Base-by-base conservation (phyloP, 2,329 filamentous ascomycete species). In the Colletotrichum tabaci region DNA sequence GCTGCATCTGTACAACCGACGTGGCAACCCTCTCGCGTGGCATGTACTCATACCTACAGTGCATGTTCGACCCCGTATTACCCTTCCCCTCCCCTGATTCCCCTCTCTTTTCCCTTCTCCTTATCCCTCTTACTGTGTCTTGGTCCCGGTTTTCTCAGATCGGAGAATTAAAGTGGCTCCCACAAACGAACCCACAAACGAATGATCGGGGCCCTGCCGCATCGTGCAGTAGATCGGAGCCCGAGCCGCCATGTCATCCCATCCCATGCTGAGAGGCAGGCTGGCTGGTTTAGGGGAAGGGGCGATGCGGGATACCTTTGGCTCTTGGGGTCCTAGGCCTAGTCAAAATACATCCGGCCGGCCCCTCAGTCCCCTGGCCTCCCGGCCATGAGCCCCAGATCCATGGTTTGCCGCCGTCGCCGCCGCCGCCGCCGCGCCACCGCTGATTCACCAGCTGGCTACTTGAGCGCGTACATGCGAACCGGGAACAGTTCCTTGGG, bases 391-490 rank as follows among this genome's bases (percentile, higher is more conserved):
- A 67, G 58, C 68, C 58, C 65, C 68, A 44, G 52, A 53, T 62
- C 64, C 68, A 68, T 71, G 68, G 52, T 52, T 71, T 67, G 68
- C 73, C 63, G 55, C 64, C 58, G 56, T 52, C 50, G 50, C 66
- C 66, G 47, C 61, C 61, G 66, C 58, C 40, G 35, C 53, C 60
- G 46, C 44, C 60, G 55, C 62, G 64, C 53, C 42, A 71, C 73
- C 67, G 62, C 64, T 60, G 58, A 15, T 52, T 72, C 65, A 15
- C n/a, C 30, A 26, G 3, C 35, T 15, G 46, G 38, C 63, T 63
- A 73, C 75, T 88, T 90, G 76, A 97, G 81, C 1, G 94, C 95
- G 82, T 95, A 98, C 80, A 92, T 92, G 76, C 90, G 88, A 21
- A 98, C 92, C 0, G 94, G 93, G 75, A 92, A 91, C 42, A 97